Percentiles rank a stretch among this genome's conserved stretches.
Conservation (phyloP, 257 asterid species). For the Solanum ahanhuiri region DNA sequence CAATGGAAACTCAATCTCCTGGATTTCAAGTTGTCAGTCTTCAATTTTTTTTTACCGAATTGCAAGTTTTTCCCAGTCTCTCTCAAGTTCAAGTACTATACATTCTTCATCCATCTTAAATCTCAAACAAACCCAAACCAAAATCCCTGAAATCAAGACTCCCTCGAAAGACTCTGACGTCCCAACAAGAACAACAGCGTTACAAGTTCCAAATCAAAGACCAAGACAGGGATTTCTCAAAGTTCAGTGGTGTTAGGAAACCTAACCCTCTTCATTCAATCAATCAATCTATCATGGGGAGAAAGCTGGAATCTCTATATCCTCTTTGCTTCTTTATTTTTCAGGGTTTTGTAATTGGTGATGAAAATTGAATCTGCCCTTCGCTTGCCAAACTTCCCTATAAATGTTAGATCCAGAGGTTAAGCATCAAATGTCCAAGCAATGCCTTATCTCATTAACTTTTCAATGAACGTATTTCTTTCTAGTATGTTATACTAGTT, state of each 20-base stretch:
- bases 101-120: too few species aligned
- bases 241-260: neutral
- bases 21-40: too few species aligned
- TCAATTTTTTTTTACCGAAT: too few species aligned
- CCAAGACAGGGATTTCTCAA: neutral
- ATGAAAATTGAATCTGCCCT: neutral
- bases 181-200: neutral
- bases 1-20: too few species aligned
- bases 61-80: too few species aligned
- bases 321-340: neutral
- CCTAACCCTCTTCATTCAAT: neutral
- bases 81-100: too few species aligned
- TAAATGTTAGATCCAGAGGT: neutral
- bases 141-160: conserved; percentile 7
- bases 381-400: neutral
- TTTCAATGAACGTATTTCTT: neutral
- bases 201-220: neutral
- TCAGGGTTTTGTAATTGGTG: neutral
- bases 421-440: neutral
- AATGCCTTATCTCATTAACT: neutral
- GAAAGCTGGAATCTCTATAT: neutral
- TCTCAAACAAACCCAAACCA: too few species aligned
- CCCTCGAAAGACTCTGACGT: neutral
- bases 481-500: neutral
- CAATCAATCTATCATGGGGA: neutral